Conservation (phyloP, 108 stramenopile species). For the Skeletonema tropicum region DNA sequence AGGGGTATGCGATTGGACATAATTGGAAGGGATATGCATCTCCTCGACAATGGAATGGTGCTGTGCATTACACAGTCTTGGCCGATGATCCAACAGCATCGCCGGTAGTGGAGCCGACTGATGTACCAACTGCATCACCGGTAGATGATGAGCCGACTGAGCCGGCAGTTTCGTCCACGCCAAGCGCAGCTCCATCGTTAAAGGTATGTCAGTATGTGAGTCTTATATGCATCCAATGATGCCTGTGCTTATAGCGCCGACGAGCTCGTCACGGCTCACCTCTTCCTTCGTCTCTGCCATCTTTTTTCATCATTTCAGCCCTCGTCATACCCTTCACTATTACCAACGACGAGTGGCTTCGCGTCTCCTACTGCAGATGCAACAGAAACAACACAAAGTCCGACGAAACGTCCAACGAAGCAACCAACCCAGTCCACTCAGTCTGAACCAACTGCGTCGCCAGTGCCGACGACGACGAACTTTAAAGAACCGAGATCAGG, state of each 20-base stretch:
- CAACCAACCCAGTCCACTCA: neutral
- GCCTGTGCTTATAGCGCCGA: neutral
- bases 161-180: neutral
- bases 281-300: neutral
- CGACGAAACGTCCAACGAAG: neutral
- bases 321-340: neutral
- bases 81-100: neutral
- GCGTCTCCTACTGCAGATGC: neutral
- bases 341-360: neutral
- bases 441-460: neutral
- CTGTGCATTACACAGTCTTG: neutral
- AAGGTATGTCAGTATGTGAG: conserved; percentile 34
- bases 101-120: neutral
- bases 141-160: neutral
- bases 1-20: conserved; percentile 17
- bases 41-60: conserved; percentile 28
- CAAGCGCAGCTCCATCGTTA: conserved; percentile 13
- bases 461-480: neutral
- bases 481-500: neutral
- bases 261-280: neutral
- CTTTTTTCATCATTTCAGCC: neutral
- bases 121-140: conserved; percentile 4
- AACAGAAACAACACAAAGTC: neutral
- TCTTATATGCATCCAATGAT: neutral
- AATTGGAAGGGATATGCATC: neutral